phyloP scores from a whole-genome alignment of 257 asterid species.

The Solanum appendiculatum region DNA sequence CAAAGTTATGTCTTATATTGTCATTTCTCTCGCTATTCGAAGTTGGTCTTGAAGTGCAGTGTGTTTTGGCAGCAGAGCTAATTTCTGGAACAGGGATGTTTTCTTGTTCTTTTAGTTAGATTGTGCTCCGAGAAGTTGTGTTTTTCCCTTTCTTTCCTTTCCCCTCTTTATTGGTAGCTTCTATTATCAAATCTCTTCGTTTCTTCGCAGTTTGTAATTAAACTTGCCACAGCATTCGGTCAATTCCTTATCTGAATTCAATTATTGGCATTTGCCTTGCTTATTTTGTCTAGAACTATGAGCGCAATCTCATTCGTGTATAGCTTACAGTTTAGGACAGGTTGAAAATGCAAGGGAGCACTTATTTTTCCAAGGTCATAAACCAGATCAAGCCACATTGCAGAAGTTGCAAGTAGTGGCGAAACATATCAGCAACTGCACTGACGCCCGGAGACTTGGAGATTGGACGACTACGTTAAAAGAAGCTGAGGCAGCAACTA shows the following conservation, averaged over 20 bases:
- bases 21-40: no score
- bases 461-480: constrained; percentile 56
- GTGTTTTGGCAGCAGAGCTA: no score
- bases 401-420: constrained; percentile 60
- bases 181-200: neutral
- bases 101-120: neutral
- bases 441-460: constrained; percentile 39
- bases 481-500: constrained; percentile 62
- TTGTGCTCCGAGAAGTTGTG: neutral
- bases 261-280: no score
- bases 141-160: neutral
- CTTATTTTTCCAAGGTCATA: constrained; percentile 40
- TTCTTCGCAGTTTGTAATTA: neutral
- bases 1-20: no score
- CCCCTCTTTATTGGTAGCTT: neutral
- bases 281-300: neutral
- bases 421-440: constrained; percentile 46
- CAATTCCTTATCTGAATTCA: neutral
- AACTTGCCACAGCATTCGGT: neutral
- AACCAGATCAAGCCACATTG: constrained; percentile 40
- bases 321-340: constrained; percentile 61
- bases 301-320: constrained; percentile 22
- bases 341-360: constrained; percentile 59
- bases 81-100: neutral
- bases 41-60: no score